Conservation (phyloP, 2,329 filamentous ascomycete genomes). For the Cercospora berteroae region DNA sequence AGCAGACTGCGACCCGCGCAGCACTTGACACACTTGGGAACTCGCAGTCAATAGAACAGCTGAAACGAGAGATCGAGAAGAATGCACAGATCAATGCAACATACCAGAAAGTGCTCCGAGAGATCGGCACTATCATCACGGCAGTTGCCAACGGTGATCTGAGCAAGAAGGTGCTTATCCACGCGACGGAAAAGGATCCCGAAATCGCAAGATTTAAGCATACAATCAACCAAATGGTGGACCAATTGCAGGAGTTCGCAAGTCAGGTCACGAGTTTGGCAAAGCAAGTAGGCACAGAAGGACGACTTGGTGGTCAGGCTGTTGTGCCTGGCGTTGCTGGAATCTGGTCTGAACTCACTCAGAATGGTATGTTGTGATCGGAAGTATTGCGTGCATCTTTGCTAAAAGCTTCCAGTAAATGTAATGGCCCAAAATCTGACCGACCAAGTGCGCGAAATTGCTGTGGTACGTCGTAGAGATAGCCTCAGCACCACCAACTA, state of each 20-base stretch:
- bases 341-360: conserved; percentile 93
- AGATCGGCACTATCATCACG: conserved; percentile 96
- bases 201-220: conserved; percentile 98
- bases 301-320: conserved; percentile 88
- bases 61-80: conserved; percentile 93
- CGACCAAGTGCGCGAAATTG: conserved; percentile 95
- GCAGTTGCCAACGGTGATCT: conserved; percentile 92
- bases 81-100: conserved; percentile 97
- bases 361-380: conserved; percentile 46
- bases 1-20: conserved; percentile 79
- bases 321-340: conserved; percentile 91
- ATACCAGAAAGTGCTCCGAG: conserved; percentile 93
- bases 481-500: not conserved
- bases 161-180: conserved; percentile 94
- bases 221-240: conserved; percentile 99
- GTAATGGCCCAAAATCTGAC: conserved; percentile 98
- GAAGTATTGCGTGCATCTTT: not conserved
- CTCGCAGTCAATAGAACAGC: conserved; percentile 78
- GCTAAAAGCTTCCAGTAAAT: conserved; percentile 63
- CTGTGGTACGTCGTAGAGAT: conserved; percentile 51
- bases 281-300: conserved; percentile 93
- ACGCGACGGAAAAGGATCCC: conserved; percentile 93
- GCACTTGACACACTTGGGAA: conserved; percentile 79
- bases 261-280: conserved; percentile 94
- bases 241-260: conserved; percentile 93